These are phyloP conservation scores for Citrus unshiu DNA, from an alignment of 345 rosid species.

Conservation along the genomic window DNA sequence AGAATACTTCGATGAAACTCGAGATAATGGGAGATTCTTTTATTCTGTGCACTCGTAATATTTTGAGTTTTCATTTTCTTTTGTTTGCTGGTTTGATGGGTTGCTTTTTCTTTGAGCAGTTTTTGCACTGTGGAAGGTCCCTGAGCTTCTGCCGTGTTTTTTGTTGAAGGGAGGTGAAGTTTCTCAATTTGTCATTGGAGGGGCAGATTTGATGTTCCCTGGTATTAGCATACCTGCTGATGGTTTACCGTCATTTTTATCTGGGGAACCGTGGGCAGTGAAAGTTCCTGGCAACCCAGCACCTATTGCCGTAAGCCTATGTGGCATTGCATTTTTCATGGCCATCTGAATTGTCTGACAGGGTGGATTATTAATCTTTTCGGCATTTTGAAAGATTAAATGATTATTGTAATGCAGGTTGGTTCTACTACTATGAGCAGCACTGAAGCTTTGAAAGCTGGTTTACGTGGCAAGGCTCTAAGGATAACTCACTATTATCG, in stretches of 20 bases:
- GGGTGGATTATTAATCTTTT: not conserved
- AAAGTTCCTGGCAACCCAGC: constrained; percentile 93
- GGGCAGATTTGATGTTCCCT: constrained; percentile 99
- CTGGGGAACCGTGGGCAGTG: constrained; percentile 88
- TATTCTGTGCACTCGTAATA: not conserved
- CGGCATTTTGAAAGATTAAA: constrained; percentile 12
- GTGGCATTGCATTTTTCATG: not conserved
- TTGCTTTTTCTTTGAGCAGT: constrained; percentile 42
- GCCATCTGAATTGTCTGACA: not conserved
- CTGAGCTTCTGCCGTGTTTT: constrained; percentile 78
- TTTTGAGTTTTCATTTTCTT: not conserved
- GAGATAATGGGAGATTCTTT: not conserved
- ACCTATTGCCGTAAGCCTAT: constrained; percentile 74
- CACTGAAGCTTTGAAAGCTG: constrained; percentile 73
- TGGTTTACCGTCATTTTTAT: constrained; percentile 65
- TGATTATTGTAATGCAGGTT: constrained; percentile 45
- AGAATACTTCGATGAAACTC: not conserved
- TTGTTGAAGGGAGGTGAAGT: constrained; percentile 87
- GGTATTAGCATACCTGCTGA: constrained; percentile 68
- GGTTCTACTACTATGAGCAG: constrained; percentile 87
- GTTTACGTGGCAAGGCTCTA: constrained; percentile 91
- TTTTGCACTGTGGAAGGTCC: constrained; percentile 89
- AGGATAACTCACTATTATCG: constrained; percentile 77
- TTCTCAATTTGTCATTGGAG: constrained; percentile 81
- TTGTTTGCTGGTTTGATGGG: not conserved